Evolutionary conservation across 2,329 filamentous ascomycete genomes (phyloP), one percentile per base, ranked within the genome.

Genomic region (Pseudogymnoascus sp.): DNA sequence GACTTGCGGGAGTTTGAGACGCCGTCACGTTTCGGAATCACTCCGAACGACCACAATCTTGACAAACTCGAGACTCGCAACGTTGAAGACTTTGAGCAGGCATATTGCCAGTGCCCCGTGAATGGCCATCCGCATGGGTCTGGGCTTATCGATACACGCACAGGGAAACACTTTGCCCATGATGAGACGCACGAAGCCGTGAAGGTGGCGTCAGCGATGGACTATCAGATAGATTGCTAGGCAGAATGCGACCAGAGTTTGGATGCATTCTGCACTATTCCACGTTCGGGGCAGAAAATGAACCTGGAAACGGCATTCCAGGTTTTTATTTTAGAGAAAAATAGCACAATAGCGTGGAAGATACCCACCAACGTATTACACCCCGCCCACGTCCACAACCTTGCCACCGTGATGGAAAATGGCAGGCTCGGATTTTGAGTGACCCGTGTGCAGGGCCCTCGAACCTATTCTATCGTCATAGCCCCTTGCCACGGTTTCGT

Each of bases 391-490:
- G 25, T 19, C 28, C 13, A 57, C 34, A 57, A 34, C 51, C 51
- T 34, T 57, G 51, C 51, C 16, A 34, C 19, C 28, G 51, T 10
- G 51, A 57, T 57, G n/a, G 25, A 19, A 57, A 57, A 19, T n/a
- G 10, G 25, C n/a, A 57, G 25, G 51, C 28, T 57, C 51, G 51
- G 51, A 57, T 57, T 57, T 57, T 21, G 28, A 19, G 25, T 57
- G 51, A 57, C 51, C 51, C 51, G 51, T 57, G 51, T 57, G 51
- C 51, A 57, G 51, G 51, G n/a, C 28, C 28, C 51, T 57, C 28
- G 51, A 57, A 57, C 51, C 28, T 34, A 57, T 57, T 57, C 51
- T 57, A 57, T 57, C 51, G 51, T 57, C 51, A 57, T 57, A 57
- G 16, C 51, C 51, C 51, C 51, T 57, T 57, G 51, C 51, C 48